Base-by-base conservation (phyloP, 495 filamentous ascomycete genomes). In the Xylaria scruposa region DNA sequence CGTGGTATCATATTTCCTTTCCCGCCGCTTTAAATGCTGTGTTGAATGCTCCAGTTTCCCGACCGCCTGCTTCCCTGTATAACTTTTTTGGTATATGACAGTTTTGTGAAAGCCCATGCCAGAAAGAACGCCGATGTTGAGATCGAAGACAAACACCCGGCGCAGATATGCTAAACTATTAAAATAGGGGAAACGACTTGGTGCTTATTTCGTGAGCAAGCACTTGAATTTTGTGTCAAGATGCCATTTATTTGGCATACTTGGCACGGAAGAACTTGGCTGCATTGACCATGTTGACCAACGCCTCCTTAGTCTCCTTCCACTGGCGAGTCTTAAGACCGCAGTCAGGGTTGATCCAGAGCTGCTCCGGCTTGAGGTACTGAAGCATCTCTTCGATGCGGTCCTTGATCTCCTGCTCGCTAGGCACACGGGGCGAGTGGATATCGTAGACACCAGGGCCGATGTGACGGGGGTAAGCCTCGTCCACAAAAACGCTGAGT, bases 361-460 rank as follows among this genome's bases (percentile, higher is more conserved):
- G 93, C 88, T 98, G 94, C 72, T 97, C 92, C 51, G 94, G 93
- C 85, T 90, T 91, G 83, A 97, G 92, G 89, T 92, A 95, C 83
- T 91, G 84, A 67, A 98, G 90, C 96, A 99, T 98, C 91, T 99
- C 95, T 81, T 91, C 89, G 81, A 98, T 92, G 80, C 97, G 91
- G 82, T 92, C 92, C 90, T 93, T 95, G 90, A 99, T 97, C 91
- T 99, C 96, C 84, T 95, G 86, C 90, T 97, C 91, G 82, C 88
- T 89, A 75, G 96, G 96, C 60, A 99, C 88, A 92, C 96, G 97
- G 68, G 96, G 97, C 67, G 92, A 95, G 93, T 99, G 96, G 88
- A 99, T 99, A 84, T 99, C 96, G 81, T 97, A 99, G 84, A 98
- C 95, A 90, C 94, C 96, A 70, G 96, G 96, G 59, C 96, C 96